A percentile compares a stretch with the other conserved stretches of the same genome.
Conservation (phyloP, 225 moss, liverwort and hornwort genomes). For the Polytrichum formosum region DNA sequence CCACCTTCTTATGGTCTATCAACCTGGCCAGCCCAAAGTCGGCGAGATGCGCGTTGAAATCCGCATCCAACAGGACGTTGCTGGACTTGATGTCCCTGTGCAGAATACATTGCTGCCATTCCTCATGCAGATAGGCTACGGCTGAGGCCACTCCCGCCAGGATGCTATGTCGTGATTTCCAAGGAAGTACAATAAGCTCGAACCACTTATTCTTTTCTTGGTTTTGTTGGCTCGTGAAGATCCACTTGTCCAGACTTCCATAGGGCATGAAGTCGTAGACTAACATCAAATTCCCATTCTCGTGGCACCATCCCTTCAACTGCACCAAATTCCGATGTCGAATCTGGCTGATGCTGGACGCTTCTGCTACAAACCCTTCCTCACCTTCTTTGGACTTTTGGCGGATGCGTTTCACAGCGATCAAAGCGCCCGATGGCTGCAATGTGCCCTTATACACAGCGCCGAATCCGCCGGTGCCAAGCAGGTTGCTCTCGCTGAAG, state of each 20-base stretch:
- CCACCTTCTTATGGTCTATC: constrained; percentile 7
- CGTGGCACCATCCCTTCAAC: constrained; percentile 46
- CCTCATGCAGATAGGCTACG: constrained; percentile 9
- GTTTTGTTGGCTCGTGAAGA: constrained; percentile 7
- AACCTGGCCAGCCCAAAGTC: constrained; percentile 16
- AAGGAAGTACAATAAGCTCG: constrained; percentile 3
- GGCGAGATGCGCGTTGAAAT: constrained; percentile 7
- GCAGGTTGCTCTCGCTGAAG: constrained; percentile 17
- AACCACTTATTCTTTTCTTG: not conserved
- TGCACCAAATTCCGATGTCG: constrained; percentile 36
- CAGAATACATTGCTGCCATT: constrained; percentile 26
- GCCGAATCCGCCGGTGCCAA: constrained; percentile 37
- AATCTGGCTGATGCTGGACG: constrained; percentile 28
- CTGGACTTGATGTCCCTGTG: constrained; percentile 24
- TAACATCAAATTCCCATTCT: constrained; percentile 32
- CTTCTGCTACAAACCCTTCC: constrained; percentile 25
- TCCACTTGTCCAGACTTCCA: constrained; percentile 42
- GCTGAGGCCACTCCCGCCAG: constrained; percentile 24
- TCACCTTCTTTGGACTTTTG: constrained; percentile 5
- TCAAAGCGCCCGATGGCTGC: not conserved
- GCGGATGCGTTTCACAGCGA: constrained; percentile 12
- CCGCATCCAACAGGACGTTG: constrained; percentile 29
- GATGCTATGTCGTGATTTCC: constrained; percentile 7
- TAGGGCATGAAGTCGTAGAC: constrained; percentile 46
- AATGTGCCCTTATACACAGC: constrained; percentile 28